Base-by-base conservation (phyloP, 495 filamentous ascomycete species). In the Penicillium riverlandense region DNA sequence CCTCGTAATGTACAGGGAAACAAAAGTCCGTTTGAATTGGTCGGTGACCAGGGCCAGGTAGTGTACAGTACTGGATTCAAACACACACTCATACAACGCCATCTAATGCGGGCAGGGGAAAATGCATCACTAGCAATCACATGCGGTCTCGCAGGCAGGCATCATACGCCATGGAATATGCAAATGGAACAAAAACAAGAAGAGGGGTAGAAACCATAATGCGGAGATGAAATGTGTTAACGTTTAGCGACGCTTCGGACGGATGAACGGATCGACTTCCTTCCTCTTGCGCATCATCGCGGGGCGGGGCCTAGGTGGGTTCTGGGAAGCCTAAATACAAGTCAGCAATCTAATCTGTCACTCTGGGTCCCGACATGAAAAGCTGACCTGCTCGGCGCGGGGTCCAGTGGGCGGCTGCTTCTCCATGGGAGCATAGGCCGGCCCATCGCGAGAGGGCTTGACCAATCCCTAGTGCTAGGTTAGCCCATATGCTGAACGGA, bases 181-280 rank as follows among this genome's bases (percentile, higher is more conserved):
- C 11, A 10, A 22, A 30, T 22, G 38, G 29, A 40, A 10, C 22
- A 11, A n/a, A 22, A 22, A 22, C 4, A 35, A 7, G 11, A 11
- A 5, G 14, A 40, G 12, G 38, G 29, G 29, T 27, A 40, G 11
- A n/a, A 22, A 22, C 12, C 13, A 35, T 3, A 40, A 34, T 40
- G 34, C 34, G 35, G 6, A 27, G 8, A 2, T 27, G 37, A 5
- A 14, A 34, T 34, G 48, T 38, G 37, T 33, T 38, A 45, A 57
- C 33, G 53, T 50, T 43, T 45, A 61, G 55, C 61, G 66, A 40
- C 57, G 62, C 47, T 75, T 78, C 6, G 74, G 73, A 14, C 69
- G 58, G 38, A 78, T 77, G 37, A 78, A 78, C 1, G 73, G 72
- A 51, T 77, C 72, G 8, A 43, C 66, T 32, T 72, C 63, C 45